Evolutionary conservation across 2,329 filamentous ascomycete species (phyloP), one percentile per base, ranked within the genome.

Genomic region (Parascedosporium putredinis): DNA sequence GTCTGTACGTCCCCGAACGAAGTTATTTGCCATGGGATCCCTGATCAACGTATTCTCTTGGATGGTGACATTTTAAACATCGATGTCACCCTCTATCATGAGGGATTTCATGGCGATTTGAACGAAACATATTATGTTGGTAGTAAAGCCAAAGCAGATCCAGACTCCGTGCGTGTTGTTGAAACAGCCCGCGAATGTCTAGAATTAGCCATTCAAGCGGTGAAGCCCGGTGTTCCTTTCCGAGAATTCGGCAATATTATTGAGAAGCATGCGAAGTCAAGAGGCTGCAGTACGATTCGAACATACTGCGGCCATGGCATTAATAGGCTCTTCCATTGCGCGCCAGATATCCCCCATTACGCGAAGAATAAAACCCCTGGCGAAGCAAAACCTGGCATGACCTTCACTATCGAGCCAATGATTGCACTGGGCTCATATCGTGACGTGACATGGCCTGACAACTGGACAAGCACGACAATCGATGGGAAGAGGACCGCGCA

Each of bases 91-190:
- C 72, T 98, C 40, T 98, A 94, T 67, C 89, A 97, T 64, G 86
- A 84, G 53, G 93, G 93, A 49, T 97, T 91, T 71, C 93, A 98
- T 64, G 89, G 88, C 50, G 93, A 98, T 65, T 73, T 98, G 50
- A 98, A 98, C 71, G 93, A 98, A 72, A 98, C 93, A 10, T 98
- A 97, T 71, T 98, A 98, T 64, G 86, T 98, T 45, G 93, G 93
- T 51, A 86, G 94, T 58, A 88, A 86, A 62, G 87, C 93, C 38
- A 79, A 80, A 60, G 81, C 86, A 7, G 84, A 97, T 60, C 81
- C 88, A 1, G 90, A 97, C 57, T 80, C 86, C 3, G 88, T 97
- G 25, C 82, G 90, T 27, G 88, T 98, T 0, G 88, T 95, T 1
- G 93, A 98, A 69, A 82, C 90, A 5, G 82, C 93, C 16, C 79